Evolutionary conservation across 208 protist genomes (phyloP), one percentile per base, ranked within the genome.

Genomic region (Acanthamoeba triangularis): DNA sequence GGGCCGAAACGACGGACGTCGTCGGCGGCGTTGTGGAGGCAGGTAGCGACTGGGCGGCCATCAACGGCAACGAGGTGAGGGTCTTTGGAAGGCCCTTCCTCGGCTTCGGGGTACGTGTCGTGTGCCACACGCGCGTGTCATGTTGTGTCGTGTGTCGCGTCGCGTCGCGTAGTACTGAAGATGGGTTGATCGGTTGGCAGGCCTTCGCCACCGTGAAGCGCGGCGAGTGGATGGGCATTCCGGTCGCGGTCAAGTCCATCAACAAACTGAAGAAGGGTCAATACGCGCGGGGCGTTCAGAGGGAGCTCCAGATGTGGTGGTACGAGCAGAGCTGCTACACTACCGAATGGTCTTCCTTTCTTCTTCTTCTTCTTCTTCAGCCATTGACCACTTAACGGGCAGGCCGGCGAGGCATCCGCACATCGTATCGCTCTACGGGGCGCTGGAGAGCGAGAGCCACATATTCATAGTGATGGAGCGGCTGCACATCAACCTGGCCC

Each of bases 201-300:
- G 88, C 88, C 20, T 93, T 93, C 16, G 88, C 59, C 67, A n/a
- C 35, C 0, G 88, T 93, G 25, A 93, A 76, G 88, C 88, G 88
- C 10, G 88, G 63, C 30, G 63, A 93, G 61, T 93, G 88, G 88
- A 76, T 78, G 37, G 88, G 88, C 20, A 44, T 93, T 20, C 88
- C 88, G 5, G 61, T 93, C 16, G 88, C 88, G n/a, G 30, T 93
- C 88, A 93, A 93, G 49, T 72, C 88, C 59, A 93, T 93, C 88
- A 93, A 93, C 67, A 93, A 93, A 33, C 88, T 93, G 33, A 93
- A 93, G 88, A 93, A 93, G 37, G 67, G 67, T 49, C 88, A 93
- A n/a, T 93, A 93, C 59, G 88, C 88, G 14, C 88, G 78, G 25
- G 67, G 67, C 14, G 14, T 93, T 10, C 88, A 93, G 41, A 33